A percentile compares a stretch with the other conserved stretches of the same genome.
Conservation (phyloP, 2,329 filamentous ascomycete species). For the Penicillium sclerotiorum region DNA sequence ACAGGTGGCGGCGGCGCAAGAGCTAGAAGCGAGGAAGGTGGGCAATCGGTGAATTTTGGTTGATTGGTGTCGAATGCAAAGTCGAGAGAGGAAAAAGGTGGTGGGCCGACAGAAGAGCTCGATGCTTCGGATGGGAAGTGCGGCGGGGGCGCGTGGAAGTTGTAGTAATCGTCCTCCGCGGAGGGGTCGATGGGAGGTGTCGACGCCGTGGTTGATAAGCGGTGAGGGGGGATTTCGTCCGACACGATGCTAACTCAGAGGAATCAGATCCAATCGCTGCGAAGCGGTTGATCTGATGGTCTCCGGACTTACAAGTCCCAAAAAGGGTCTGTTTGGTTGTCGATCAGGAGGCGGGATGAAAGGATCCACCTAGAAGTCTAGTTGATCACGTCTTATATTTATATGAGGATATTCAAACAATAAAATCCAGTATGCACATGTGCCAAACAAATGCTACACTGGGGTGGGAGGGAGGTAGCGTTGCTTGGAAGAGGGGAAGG, state of each 20-base stretch:
- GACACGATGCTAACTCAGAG: conserved; percentile 36
- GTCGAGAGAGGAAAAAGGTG: conserved; percentile 67
- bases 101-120: conserved; percentile 57
- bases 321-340: conserved; percentile 18
- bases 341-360: conserved; percentile 19
- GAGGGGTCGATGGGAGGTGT: conserved; percentile 41
- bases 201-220: conserved; percentile 49
- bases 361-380: conserved; percentile 3
- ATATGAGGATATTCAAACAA: not conserved
- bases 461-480: not conserved
- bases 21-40: conserved; percentile 51
- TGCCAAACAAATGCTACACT: not conserved
- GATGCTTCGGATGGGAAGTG: conserved; percentile 45
- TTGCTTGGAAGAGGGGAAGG: not conserved
- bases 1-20: conserved; percentile 57
- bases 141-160: conserved; percentile 41
- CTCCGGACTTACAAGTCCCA: conserved; percentile 14
- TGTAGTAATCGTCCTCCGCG: conserved; percentile 46
- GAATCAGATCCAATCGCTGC: conserved; percentile 21
- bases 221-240: conserved; percentile 19
- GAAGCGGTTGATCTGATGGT: conserved; percentile 21
- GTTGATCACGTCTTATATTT: not conserved
- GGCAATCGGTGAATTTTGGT: conserved; percentile 50
- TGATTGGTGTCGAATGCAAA: conserved; percentile 51
- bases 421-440: too few species aligned